phyloP scores from a whole-genome alignment of 1,284 basidiomycete genomes.

The Cutaneotrichosporon cutaneum region DNA sequence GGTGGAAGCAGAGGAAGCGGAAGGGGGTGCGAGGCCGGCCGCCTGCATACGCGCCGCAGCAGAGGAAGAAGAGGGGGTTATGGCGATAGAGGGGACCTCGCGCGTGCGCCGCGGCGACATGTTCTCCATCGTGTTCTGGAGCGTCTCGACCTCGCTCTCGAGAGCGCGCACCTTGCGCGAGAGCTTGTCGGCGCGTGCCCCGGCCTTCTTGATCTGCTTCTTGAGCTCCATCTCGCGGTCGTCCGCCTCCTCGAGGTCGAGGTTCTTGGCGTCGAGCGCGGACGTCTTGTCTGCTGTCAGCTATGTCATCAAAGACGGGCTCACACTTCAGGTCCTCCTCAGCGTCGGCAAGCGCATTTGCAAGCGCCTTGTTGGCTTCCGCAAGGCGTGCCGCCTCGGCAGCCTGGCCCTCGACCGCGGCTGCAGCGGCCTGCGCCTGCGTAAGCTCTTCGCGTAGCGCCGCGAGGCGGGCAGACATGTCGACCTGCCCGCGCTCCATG shows the following conservation, averaged over 20 bases:
- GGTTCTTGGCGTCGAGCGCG: conserved; percentile 17
- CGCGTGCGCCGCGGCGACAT: conserved; percentile 3
- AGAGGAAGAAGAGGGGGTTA: not conserved
- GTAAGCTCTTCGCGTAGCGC: conserved; percentile 15
- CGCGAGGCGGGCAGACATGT: conserved; percentile 14
- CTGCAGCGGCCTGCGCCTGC: not conserved
- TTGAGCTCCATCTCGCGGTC: conserved; percentile 24
- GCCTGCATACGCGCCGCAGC: not conserved
- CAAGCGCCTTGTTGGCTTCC: conserved; percentile 37
- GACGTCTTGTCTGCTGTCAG: conserved; percentile 11
- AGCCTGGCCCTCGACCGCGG: conserved; percentile 2
- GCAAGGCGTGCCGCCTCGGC: conserved; percentile 4
- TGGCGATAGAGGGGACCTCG: not conserved
- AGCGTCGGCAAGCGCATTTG: conserved; percentile 27
- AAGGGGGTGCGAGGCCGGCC: not conserved
- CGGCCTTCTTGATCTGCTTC: conserved; percentile 17
- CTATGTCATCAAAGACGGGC: not conserved
- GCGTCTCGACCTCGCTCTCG: conserved; percentile 16
- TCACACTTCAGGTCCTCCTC: conserved; percentile 21
- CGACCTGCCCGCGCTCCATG: conserved; percentile 18
- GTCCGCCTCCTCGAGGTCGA: conserved; percentile 28
- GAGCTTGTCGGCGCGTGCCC: conserved; percentile 18
- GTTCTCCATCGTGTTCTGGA: conserved; percentile 12
- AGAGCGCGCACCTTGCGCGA: conserved; percentile 18
- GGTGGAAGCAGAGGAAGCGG: not conserved